Evolutionary conservation across 139 green algal species (phyloP), one percentile per base, ranked within the genome.

Genomic region (Chlamydomonas sp.): DNA sequence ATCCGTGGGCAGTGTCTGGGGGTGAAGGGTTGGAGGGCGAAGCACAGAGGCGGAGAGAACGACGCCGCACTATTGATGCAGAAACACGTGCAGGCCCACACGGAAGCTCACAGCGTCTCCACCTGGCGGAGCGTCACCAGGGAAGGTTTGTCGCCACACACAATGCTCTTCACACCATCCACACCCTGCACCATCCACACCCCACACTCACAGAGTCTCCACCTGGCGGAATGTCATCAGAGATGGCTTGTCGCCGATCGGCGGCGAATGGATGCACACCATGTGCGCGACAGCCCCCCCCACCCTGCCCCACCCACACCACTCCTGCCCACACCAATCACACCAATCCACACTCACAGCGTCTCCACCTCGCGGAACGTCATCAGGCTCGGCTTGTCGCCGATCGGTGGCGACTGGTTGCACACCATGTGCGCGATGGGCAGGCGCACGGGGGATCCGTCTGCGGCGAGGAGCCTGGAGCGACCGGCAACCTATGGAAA

Each of bases 201-300:
- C n/a, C n/a, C n/a, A n/a, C n/a, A n/a, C n/a, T n/a, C n/a, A n/a
- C 22, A 98, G 80, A 5, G 93, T 98, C 86, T 98, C 93, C 58
- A 98, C 93, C 71, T 95, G 57, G 33, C 87, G 70, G 85, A 97
- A 97, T 22, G 93, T 98, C 93, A 98, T 98, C 20, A 98, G 83
- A 49, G 74, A 89, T 60, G 93, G 93, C 72, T 96, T 83, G 64
- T 83, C 86, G 33, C 85, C 92, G 3, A 98, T 72, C 6, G 93
- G 93, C 4, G 91, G 90, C 31, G 83, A 90, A 79, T 97, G 89
- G 22, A 8, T 90, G 83, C 87, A 91, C 43, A 97, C 93, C 91
- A 98, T 97, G 85, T 97, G 93, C 10, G 90, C 93, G 2, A 94
- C 82, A 31, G 93, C 92, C 60, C n/a, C n/a, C n/a, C n/a, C n/a